Evolutionary conservation across 768 basidiomycete genomes (phyloP).

Genomic region (Macrolepiota fuliginosa): DNA sequence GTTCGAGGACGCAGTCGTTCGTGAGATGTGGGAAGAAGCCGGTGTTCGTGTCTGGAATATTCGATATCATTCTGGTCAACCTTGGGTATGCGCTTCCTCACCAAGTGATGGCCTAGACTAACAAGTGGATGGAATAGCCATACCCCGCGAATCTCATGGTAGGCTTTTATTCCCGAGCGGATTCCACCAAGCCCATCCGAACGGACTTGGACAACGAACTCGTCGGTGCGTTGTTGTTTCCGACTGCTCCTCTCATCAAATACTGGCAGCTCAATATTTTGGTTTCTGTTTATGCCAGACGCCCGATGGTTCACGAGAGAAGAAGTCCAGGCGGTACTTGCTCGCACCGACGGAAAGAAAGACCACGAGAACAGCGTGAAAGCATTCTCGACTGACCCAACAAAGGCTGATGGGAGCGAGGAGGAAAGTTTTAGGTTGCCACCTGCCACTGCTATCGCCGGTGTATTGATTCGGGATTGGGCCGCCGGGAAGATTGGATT

Average conservation of each 20-base stretch:
- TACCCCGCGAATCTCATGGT: slow-evolving; percentile 91
- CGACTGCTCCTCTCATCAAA: not conserved
- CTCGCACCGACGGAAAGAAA: slow-evolving; percentile 36
- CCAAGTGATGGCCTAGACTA: not conserved
- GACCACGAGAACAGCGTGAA: not conserved
- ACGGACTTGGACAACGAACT: slow-evolving; percentile 93
- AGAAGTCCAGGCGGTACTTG: slow-evolving; percentile 64
- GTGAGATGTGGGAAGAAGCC: slow-evolving; percentile 96
- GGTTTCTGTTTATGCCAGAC: slow-evolving; percentile 43
- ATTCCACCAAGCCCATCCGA: slow-evolving; percentile 70
- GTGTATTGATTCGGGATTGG: slow-evolving; percentile 85
- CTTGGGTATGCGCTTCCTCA: slow-evolving; percentile 58
- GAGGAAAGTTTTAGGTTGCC: slow-evolving; percentile 69
- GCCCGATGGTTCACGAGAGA: slow-evolving; percentile 85
- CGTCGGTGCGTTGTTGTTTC: slow-evolving; percentile 55
- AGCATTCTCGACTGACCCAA: slow-evolving; percentile 31
- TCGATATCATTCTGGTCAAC: slow-evolving; percentile 82
- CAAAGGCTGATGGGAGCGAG: slow-evolving; percentile 20
- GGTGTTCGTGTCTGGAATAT: slow-evolving; percentile 86
- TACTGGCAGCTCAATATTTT: not conserved
- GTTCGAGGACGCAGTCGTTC: slow-evolving; percentile 88
- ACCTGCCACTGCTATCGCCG: slow-evolving; percentile 74
- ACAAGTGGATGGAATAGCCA: slow-evolving; percentile 47
- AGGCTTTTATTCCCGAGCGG: slow-evolving; percentile 82
- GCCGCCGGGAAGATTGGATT: slow-evolving; percentile 54